These are phyloP conservation scores for Fusarium albidum DNA, from an alignment of 2,329 filamentous ascomycete species.

Conservation along the genomic window DNA sequence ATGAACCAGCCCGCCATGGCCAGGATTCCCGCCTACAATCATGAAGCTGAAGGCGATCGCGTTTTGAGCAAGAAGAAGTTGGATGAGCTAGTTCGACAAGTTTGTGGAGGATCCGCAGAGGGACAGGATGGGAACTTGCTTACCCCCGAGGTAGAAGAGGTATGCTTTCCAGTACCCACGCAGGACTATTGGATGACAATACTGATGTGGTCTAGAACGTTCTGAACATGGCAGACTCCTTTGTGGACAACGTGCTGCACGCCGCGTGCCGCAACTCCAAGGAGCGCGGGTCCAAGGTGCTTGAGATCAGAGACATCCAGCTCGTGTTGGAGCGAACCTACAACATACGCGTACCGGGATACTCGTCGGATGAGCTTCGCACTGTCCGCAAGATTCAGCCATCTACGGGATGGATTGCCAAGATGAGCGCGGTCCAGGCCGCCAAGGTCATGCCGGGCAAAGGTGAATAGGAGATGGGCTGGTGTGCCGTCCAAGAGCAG, in stretches of 20 bases:
- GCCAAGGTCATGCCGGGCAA: conserved; percentile 80
- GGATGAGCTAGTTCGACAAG: conserved; percentile 92
- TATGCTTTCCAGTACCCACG: conserved; percentile 50
- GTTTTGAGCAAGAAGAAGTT: conserved; percentile 98
- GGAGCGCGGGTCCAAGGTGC: conserved; percentile 85
- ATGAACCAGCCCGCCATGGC: conserved; percentile 87
- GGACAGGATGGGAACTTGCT: conserved; percentile 79
- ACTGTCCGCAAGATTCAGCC: conserved; percentile 95
- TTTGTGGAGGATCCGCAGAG: conserved; percentile 81
- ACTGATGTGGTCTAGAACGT: conserved; percentile 69
- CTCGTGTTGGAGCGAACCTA: conserved; percentile 84
- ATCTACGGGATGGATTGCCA: conserved; percentile 87
- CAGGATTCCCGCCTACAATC: conserved; percentile 82
- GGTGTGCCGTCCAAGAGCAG: neutral
- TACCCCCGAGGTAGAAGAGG: conserved; percentile 95
- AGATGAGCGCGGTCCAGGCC: conserved; percentile 96
- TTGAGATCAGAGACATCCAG: conserved; percentile 89
- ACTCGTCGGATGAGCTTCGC: conserved; percentile 91
- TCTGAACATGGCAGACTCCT: conserved; percentile 89
- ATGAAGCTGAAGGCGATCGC: conserved; percentile 91
- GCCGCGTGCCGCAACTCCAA: conserved; percentile 91
- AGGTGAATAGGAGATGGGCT: conserved; percentile 51
- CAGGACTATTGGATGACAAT: conserved; percentile 4
- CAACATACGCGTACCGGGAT: conserved; percentile 93
- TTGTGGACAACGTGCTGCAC: conserved; percentile 90